Base-by-base conservation (phyloP, 2,329 filamentous ascomycete species). In the Blumeria hordei region DNA sequence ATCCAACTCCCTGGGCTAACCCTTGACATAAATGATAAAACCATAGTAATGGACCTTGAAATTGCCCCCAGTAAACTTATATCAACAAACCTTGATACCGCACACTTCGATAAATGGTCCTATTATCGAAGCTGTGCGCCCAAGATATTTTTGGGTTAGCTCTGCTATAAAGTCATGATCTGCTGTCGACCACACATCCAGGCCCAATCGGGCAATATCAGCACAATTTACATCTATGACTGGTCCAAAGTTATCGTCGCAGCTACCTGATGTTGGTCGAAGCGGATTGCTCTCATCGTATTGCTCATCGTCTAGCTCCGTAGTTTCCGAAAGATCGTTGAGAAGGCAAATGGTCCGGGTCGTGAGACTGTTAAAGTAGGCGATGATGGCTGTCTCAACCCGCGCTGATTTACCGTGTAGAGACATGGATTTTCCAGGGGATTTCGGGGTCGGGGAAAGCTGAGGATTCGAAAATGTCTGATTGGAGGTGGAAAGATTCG, bases 301-400 rank as follows among this genome's bases (percentile, higher is more conserved):
- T 18, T 60, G 52, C 52, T 66, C 64, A 54, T 66, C 65, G 49
- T 66, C 65, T 2, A 63, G 64, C 53, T 66, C 65, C 6, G 62
- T 64, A 3, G 64, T 64, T 55, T 78, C 74, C 6, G 85, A 74
- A 3, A 85, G 68, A 58, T 81, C 77, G 0, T 74, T 73, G 54
- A 88, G 65, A 3, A 76, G 74, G 0, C 73, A 72, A 21, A 90
- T 68, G 45, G 86, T 72, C 60, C 77, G 72, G 2, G 76, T 75
- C 0, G 85, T 88, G 54, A 87, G 71, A 1, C 84, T 77, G 67
- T 88, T 85, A 66, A 90, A 90, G 66, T 88, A 92, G 1, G 83
- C 81, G 55, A 88, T 84, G 53, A 87, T 76, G 43, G 81, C 77
- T 58, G 86, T 78, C 63, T 88, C 69, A 67, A 47, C 74, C 74